Conservation (phyloP, 306 rosid genomes). For the Lablab purpureus region DNA sequence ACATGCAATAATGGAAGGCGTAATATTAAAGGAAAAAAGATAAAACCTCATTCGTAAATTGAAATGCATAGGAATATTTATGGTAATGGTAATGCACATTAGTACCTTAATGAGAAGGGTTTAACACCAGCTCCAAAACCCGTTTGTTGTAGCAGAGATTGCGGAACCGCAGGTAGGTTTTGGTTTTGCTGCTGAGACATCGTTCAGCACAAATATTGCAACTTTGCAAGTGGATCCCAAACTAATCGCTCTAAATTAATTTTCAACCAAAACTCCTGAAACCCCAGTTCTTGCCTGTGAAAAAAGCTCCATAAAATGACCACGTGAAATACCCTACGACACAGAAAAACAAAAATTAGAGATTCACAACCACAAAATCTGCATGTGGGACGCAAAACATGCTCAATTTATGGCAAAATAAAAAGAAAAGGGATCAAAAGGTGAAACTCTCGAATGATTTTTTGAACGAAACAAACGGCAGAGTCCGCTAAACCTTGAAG, state of each 20-base stretch:
- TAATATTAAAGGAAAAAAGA: not conserved
- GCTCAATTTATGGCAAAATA: conserved; percentile 18
- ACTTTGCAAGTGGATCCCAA: conserved; percentile 31
- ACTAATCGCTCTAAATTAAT: not conserved
- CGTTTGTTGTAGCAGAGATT: conserved; percentile 49
- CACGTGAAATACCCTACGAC: conserved; percentile 23
- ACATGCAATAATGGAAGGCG: conserved; percentile 48
- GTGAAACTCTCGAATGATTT: conserved; percentile 22
- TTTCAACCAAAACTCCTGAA: not conserved
- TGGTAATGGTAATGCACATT: not conserved
- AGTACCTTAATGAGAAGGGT: conserved; percentile 69
- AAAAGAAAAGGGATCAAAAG: conserved; percentile 20
- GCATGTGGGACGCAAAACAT: conserved; percentile 34
- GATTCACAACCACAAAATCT: conserved; percentile 8
- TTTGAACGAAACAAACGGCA: conserved; percentile 1
- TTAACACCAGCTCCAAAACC: conserved; percentile 44
- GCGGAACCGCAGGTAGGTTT: conserved; percentile 50
- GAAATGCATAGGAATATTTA: not conserved
- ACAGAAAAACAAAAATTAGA: conserved; percentile 40
- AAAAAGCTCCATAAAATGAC: conserved; percentile 52
- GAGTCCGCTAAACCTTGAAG: conserved; percentile 21
- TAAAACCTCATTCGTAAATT: not conserved
- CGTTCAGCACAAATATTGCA: conserved; percentile 39
- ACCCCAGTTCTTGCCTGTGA: not conserved
- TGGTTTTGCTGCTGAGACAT: conserved; percentile 47